phyloP scores from a whole-genome alignment of 169 alveolate genomes.

The Gregarina niphandrodes region DNA sequence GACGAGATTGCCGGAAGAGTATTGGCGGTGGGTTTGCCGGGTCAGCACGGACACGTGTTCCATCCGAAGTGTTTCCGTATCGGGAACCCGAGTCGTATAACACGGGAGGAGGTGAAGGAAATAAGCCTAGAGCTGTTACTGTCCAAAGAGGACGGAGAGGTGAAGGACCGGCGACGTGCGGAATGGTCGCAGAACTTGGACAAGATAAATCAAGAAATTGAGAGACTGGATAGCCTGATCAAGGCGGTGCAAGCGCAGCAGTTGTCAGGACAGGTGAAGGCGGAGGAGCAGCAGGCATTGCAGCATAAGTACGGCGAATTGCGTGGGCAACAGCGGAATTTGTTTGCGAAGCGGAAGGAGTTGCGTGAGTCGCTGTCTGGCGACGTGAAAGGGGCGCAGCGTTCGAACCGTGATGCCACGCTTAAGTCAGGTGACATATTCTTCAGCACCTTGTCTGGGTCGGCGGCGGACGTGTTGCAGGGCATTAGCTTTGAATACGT shows the following conservation, averaged over 20 bases:
- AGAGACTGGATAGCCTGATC: not conserved
- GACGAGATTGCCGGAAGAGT: conserved; percentile 70
- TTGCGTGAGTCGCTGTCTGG: not conserved
- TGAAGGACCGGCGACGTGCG: no score
- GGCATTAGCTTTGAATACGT: conserved; percentile 9
- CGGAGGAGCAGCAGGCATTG: not conserved
- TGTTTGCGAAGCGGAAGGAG: not conserved
- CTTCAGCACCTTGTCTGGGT: conserved; percentile 2
- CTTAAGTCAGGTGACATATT: not conserved
- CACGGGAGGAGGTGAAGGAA: conserved; percentile 3
- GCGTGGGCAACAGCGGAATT: not conserved
- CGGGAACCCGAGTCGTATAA: not conserved
- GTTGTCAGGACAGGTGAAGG: not conserved
- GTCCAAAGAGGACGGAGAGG: no score
- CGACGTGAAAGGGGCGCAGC: no score
- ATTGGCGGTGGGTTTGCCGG: not conserved
- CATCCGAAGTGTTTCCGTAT: conserved; percentile 5
- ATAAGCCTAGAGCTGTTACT: conserved; percentile 1
- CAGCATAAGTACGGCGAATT: not conserved
- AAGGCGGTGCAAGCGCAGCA: not conserved
- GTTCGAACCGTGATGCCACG: no score
- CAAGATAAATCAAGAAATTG: not conserved
- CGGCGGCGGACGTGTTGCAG: not conserved
- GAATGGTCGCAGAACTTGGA: no score
- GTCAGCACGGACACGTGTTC: not conserved